Base-by-base conservation (phyloP, 1,284 basidiomycete genomes). In the Limonomyces culmigenus region DNA sequence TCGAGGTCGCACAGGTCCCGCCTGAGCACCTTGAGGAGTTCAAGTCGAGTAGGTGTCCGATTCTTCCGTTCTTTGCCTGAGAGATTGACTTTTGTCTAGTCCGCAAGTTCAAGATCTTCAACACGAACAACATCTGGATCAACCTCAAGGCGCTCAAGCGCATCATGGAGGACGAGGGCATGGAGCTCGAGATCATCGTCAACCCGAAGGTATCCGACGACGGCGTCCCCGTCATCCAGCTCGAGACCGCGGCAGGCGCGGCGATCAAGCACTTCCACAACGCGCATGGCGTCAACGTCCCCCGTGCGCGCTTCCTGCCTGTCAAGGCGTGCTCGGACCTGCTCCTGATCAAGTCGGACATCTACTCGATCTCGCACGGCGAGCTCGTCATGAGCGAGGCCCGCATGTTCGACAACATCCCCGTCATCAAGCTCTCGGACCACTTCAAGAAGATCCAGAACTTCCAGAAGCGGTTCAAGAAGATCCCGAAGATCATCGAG, bases 1-100 rank as follows among this genome's bases (percentile, higher is more conserved):
- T 99, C 43, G 95, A 99, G 66, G 92, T 99, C 43, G 95, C 95
- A 15, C 95, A 99, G 60, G 95, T 99, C 17, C 89, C 95, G 30
- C 85, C 80, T 35, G 95, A 98, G 58, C 95, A 98, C 55, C 75
- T 92, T 36, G 92, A 98, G 58, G 93, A 98, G 60, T 97, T 97
- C 75, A 96, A 96, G 63, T 87, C 85, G 11, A 61, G 80, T 67
- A 45, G 16, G 23, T 27, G 23, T 27, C 41, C 12, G 41, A n/a
- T n/a, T n/a, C n/a, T 29, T 39, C 54, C 54, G 48, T 20, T 21
- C 25, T 18, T 15, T 8, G 12, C 11, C 21, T 15, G 4, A 3
- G 27, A 30, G 4, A 5, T n/a, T 32, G 16, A 21, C 5, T 20
- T 5, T 20, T 12, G 15, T 19, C 1, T 29, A 48, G 67, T 87